Base-by-base conservation (phyloP, 805 yeast species). In the Starmerella powellii region DNA sequence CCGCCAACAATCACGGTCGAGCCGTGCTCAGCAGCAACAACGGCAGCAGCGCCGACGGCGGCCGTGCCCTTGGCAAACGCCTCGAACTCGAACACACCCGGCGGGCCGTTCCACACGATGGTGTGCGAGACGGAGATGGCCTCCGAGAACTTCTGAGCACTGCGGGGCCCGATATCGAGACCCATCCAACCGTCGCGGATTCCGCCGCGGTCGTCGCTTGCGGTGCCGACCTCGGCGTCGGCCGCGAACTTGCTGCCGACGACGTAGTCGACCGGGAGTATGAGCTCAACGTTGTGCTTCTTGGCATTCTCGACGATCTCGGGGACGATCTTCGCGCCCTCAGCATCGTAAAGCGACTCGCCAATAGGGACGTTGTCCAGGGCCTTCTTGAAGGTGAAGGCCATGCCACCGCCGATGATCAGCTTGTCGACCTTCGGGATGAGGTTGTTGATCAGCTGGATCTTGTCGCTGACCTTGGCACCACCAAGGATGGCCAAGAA, bases 331-430 rank as follows among this genome's bases (percentile, higher is more conserved):
- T 86, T 81, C 58, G 98, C 83, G 65, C 98, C 98, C 52, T 79
- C 95, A 60, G 74, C 79, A 65, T 91, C 98, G 69, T 62, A 91
- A 62, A 91, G 73, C 30, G 98, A 91, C 66, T 79, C 71, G 67
- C 98, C 98, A 57, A 91, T 91, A 52, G 78, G 66, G 70, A 85
- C 76, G 64, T 74, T 72, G 67, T 85, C 82, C 51, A 85, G 62
- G 41, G 88, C 81, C 76, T 91, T 91, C 77, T 83, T 85, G 79
- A 91, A 91, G 59, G 98, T 91, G 81, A 88, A 91, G 49, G 98
- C 91, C 98, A 91, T 91, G 72, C 98, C 98, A 72, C 98, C 98
- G 65, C 98, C 97, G 61, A 91, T 78, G 70, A 91, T 85, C 65
- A 91, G 74, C 52, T 79, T 68, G 70, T 91, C 81, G 61, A 91